A percentile compares a stretch with the other conserved stretches of the same genome.
These are phyloP conservation scores for Meredithiella fracta DNA, from an alignment of 2,329 filamentous ascomycete genomes.

Conservation along the genomic window DNA sequence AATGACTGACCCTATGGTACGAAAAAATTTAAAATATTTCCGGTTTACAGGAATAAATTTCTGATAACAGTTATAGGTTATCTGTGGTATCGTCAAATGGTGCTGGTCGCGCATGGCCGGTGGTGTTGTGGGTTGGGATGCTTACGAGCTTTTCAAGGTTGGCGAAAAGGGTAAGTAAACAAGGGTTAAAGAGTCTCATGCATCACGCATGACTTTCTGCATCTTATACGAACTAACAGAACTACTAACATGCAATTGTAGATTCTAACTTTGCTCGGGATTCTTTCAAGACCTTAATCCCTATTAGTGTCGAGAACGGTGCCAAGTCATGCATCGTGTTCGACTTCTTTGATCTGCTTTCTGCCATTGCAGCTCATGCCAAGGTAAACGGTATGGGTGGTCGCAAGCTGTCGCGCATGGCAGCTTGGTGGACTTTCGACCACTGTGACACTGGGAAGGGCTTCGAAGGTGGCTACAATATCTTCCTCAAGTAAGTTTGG, in stretches of 20 bases:
- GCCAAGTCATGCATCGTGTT: constrained; percentile 79
- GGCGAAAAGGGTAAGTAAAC: constrained; percentile 63
- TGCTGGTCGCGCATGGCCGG: constrained; percentile 88
- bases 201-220: not conserved
- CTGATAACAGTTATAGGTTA: constrained; percentile 39
- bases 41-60: not conserved
- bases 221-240: not conserved
- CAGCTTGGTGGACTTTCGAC: constrained; percentile 98
- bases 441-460: constrained; percentile 73
- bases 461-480: constrained; percentile 86
- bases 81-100: constrained; percentile 93
- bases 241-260: constrained; percentile 22
- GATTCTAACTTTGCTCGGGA: constrained; percentile 85
- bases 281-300: constrained; percentile 92
- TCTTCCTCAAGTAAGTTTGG: constrained; percentile 46
- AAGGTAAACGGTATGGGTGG: constrained; percentile 88
- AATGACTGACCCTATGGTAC: constrained; percentile 83
- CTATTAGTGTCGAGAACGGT: constrained; percentile 76
- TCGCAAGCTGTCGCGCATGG: constrained; percentile 83
- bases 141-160: constrained; percentile 88
- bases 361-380: constrained; percentile 79
- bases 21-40: constrained; percentile 8
- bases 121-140: constrained; percentile 91
- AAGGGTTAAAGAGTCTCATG: constrained; percentile 1
- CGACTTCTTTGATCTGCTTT: constrained; percentile 87